Percentiles rank a stretch among this genome's conserved stretches.
These are phyloP conservation scores for Striga asiatica DNA, from an alignment of 257 asterid genomes.

Conservation along the genomic window DNA sequence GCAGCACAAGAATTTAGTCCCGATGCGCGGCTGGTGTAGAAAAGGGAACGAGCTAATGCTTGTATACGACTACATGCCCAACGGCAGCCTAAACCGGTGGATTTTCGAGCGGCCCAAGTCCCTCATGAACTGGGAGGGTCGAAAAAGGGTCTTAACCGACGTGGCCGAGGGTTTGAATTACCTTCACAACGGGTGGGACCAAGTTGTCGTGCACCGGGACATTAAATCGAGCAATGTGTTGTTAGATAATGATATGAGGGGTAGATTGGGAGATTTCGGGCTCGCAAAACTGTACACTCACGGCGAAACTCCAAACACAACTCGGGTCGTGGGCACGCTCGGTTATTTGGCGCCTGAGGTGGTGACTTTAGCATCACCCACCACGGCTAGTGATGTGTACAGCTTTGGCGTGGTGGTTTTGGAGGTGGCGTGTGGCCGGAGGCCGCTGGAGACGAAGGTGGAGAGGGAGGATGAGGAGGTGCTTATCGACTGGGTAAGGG, in stretches of 20 bases:
- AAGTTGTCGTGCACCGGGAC: conserved; percentile 77
- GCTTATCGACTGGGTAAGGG: conserved; percentile 67
- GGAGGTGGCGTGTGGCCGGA: conserved; percentile 79
- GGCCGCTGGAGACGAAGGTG: conserved; percentile 36
- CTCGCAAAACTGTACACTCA: conserved; percentile 62
- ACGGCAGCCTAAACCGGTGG: conserved; percentile 70
- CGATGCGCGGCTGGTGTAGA: conserved; percentile 79
- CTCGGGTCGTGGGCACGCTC: conserved; percentile 73
- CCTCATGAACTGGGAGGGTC: conserved; percentile 52
- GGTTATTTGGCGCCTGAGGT: conserved; percentile 85
- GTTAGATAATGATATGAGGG: conserved; percentile 62
- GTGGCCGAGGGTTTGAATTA: conserved; percentile 73
- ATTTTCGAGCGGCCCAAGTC: conserved; percentile 45
- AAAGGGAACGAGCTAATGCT: conserved; percentile 53
- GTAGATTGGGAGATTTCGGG: conserved; percentile 77
- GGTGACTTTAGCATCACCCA: conserved; percentile 62
- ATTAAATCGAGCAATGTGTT: conserved; percentile 75
- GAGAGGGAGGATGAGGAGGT: conserved; percentile 61
- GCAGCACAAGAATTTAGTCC: conserved; percentile 77
- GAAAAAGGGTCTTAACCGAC: conserved; percentile 51
- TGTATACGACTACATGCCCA: conserved; percentile 78
- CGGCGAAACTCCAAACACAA: conserved; percentile 69
- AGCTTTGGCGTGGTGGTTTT: conserved; percentile 69
- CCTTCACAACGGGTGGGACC: conserved; percentile 78
- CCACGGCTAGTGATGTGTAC: conserved; percentile 62